Evolutionary conservation across 1,284 basidiomycete genomes (phyloP).

Genomic region (Ceratobasidium theobromae): DNA sequence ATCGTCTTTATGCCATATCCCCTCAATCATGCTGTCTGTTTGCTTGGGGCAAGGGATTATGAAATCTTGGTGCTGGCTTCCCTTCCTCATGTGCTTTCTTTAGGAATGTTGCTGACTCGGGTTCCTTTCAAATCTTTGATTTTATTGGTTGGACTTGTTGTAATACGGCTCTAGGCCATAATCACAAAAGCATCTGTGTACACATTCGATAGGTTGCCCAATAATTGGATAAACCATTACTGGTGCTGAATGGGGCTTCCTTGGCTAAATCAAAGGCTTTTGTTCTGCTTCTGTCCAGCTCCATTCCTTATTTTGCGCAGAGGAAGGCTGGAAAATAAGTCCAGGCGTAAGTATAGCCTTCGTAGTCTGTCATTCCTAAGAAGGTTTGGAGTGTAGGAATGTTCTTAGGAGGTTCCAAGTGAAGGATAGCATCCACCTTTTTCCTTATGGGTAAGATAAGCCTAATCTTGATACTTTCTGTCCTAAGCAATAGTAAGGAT

Average conservation of each 20-base stretch:
- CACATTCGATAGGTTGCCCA: conserved; percentile 45
- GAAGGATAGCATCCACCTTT: conserved; percentile 40
- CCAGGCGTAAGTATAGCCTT: conserved; percentile 41
- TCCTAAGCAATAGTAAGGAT: conserved; percentile 44
- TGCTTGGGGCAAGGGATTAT: conserved; percentile 38
- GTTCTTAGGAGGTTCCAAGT: conserved; percentile 39
- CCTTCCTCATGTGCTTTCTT: conserved; percentile 36
- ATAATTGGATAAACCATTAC: conserved; percentile 41
- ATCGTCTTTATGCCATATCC: not conserved
- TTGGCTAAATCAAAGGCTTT: conserved; percentile 28
- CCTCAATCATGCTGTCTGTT: conserved; percentile 30
- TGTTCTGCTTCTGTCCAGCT: conserved; percentile 17
- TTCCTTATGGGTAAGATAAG: conserved; percentile 43
- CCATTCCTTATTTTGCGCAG: conserved; percentile 24
- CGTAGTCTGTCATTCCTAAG: conserved; percentile 43
- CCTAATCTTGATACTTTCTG: conserved; percentile 44
- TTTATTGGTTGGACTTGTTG: conserved; percentile 47
- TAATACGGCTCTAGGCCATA: conserved; percentile 41
- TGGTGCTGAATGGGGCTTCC: conserved; percentile 4
- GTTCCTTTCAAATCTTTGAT: conserved; percentile 46
- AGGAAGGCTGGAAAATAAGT: conserved; percentile 37
- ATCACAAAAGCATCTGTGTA: conserved; percentile 48
- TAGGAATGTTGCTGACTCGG: conserved; percentile 40
- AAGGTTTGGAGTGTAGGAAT: conserved; percentile 42
- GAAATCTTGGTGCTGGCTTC: conserved; percentile 37